Evolutionary conservation across 257 asterid genomes (phyloP).

Genomic region (Mitragyna speciosa): DNA sequence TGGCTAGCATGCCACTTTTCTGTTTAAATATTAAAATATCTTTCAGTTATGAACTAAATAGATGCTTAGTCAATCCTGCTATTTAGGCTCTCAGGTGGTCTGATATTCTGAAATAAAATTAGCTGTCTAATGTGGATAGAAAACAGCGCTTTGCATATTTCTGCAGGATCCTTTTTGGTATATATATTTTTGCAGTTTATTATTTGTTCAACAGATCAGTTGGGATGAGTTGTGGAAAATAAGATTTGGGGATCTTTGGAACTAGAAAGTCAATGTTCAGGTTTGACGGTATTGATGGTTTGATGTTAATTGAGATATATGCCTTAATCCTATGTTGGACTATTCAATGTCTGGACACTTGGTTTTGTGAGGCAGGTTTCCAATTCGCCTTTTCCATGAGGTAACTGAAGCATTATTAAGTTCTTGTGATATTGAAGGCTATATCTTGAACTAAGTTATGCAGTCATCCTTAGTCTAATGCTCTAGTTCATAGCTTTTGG

Average conservation of each 20-base stretch:
- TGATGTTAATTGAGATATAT: conserved; percentile 28
- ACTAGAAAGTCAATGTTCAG: conserved; percentile 2
- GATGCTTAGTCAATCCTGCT: conserved; percentile 2
- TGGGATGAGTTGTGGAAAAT: conserved; percentile 23
- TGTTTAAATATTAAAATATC: neutral
- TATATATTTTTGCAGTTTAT: conserved; percentile 22
- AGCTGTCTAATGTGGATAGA: neutral
- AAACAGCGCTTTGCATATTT: conserved; percentile 6
- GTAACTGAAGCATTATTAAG: conserved; percentile 43
- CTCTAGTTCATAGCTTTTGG: conserved; percentile 12
- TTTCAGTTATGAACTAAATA: neutral
- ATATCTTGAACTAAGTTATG: conserved; percentile 3
- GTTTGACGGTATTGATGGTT: conserved; percentile 7
- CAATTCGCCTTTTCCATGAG: conserved; percentile 39
- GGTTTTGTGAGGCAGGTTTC: conserved; percentile 56
- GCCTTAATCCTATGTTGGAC: conserved; percentile 24
- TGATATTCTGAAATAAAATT: neutral
- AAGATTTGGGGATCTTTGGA: conserved; percentile 21
- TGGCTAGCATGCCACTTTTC: neutral
- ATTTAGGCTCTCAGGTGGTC: neutral
- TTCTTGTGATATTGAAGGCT: conserved; percentile 20
- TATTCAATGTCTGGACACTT: conserved; percentile 40
- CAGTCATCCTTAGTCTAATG: conserved; percentile 18
- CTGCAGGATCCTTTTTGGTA: conserved; percentile 22
- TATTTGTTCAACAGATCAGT: conserved; percentile 18